Evolutionary conservation across 345 rosid genomes (phyloP).

Genomic region (Geranium brycei): DNA sequence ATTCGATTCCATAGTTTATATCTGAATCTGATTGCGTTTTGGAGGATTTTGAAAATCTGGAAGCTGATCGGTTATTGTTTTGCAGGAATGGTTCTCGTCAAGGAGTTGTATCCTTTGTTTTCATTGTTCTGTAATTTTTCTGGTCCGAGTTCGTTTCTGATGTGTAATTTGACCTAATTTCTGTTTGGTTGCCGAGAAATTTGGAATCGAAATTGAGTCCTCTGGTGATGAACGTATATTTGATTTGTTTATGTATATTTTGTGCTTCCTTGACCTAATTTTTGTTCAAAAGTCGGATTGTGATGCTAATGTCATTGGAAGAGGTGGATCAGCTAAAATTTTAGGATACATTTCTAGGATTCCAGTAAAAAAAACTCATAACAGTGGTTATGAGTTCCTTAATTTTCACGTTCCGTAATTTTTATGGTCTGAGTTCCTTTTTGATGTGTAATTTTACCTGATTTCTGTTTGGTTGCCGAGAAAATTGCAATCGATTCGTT

Average conservation of each 20-base stretch:
- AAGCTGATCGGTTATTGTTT: neutral
- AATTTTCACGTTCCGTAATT: too few relatives aligned
- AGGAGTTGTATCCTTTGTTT: slow-evolving; percentile 57
- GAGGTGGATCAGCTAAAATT: slow-evolving; percentile 31
- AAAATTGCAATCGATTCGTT: neutral
- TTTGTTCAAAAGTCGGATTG: slow-evolving; percentile 36
- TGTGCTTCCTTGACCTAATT: slow-evolving; percentile 1
- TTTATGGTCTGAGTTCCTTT: too few relatives aligned
- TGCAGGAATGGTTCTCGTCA: slow-evolving; percentile 44
- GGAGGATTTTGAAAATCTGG: neutral
- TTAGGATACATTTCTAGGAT: neutral
- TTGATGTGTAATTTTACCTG: too few relatives aligned
- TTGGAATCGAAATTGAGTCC: neutral
- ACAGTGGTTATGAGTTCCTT: too few relatives aligned
- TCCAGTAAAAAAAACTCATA: too few relatives aligned
- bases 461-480: neutral
- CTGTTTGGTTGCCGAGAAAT: neutral
- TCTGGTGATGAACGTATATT: too few relatives aligned
- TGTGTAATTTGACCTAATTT: too few relatives aligned
- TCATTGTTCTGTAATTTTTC: too few relatives aligned
- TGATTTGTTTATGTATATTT: neutral
- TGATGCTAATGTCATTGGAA: slow-evolving; percentile 54
- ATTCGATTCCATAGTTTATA: too few relatives aligned
- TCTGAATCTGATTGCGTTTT: too few relatives aligned
- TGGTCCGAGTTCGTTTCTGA: neutral